Evolutionary conservation across 2,329 filamentous ascomycete species (phyloP), one percentile per base, ranked within the genome.

Genomic region (Lasiodiplodia gonubiensis): DNA sequence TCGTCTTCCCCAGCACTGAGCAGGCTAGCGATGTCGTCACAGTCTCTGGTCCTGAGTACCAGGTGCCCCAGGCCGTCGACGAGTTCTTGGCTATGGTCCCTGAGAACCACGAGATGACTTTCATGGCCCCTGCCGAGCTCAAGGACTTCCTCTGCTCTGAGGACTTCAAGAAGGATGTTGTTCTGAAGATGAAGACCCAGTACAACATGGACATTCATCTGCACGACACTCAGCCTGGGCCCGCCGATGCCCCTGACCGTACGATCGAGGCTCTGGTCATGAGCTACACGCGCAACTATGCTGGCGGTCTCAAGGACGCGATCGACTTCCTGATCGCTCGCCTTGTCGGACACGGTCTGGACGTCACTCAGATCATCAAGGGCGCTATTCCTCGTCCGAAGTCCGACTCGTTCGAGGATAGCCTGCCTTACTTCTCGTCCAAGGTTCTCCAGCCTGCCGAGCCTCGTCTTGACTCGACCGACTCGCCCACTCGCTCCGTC

Each of bases 341-440:
- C 69, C 88, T 98, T 69, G 92, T 96, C 33, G 90, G 92, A 53
- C 91, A 93, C 55, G 92, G 92, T n/a, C 88, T 97, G n/a, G 93
- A 98, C 74, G 87, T 90, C 11, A 92, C 87, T 33, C 78, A 72
- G 67, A 90, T 93, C 51, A 89, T 98, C 74, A 96, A 96, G 79
- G 95, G 95, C 64, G 90, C 93, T n/a, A 95, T 98, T 71, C 93
- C 94, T 23, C 91, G 95, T n/a, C 95, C 95, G 70, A 97, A 98
- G 83, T 98, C 95, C 0, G 95, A 99, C 79, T 97, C 95, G 0
- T 99, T 99, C 71, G 95, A 99, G 78, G 94, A 99, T 74, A 97
- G 94, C 8, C 86, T 98, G 64, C 94, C 94, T 67, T 98, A 94
- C 82, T 99, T 99, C 76, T 92, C 97, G 77, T 97, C 94, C 2